phyloP scores from a whole-genome alignment of 2,329 filamentous ascomycete species.

The Apiospora kogelbergensis region DNA sequence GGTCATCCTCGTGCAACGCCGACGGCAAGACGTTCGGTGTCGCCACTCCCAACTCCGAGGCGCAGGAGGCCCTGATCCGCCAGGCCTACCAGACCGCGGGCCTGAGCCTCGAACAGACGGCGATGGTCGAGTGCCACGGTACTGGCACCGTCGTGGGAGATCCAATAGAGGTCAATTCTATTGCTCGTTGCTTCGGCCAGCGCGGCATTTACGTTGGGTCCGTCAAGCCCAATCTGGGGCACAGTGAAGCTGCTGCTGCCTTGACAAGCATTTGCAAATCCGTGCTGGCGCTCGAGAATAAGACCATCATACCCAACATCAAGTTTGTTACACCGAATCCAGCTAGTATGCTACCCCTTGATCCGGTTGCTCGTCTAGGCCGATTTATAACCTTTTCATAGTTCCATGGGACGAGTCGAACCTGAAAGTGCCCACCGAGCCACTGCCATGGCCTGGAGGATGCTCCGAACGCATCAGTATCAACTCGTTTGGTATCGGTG shows the following conservation, averaged over 20 bases:
- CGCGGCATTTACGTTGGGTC: background rate
- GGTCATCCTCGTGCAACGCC: background rate
- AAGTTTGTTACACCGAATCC: slow-evolving; percentile 29
- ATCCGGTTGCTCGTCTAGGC: no score
- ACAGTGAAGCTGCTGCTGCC: slow-evolving; percentile 27
- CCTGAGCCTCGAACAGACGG: slow-evolving; percentile 17
- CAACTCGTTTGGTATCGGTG: slow-evolving; percentile 35
- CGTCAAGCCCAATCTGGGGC: slow-evolving; percentile 26
- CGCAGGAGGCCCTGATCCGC: background rate
- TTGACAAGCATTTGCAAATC: slow-evolving; percentile 27
- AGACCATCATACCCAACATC: slow-evolving; percentile 31
- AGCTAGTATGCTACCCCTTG: no score
- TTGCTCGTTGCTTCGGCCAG: slow-evolving; percentile 17
- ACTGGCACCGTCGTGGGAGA: slow-evolving; percentile 19
- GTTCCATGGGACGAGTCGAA: background rate
- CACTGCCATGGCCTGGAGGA: slow-evolving; percentile 31
- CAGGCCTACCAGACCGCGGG: slow-evolving; percentile 16
- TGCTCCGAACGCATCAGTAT: slow-evolving; percentile 26
- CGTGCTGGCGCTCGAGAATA: slow-evolving; percentile 17
- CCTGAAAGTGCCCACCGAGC: slow-evolving; percentile 29
- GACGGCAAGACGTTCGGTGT: background rate
- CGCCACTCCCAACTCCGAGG: background rate
- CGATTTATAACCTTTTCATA: no score
- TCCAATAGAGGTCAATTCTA: slow-evolving; percentile 15
- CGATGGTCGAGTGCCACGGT: slow-evolving; percentile 28